Conservation (phyloP, 2,329 filamentous ascomycete species). For the Cladosporium sp. region DNA sequence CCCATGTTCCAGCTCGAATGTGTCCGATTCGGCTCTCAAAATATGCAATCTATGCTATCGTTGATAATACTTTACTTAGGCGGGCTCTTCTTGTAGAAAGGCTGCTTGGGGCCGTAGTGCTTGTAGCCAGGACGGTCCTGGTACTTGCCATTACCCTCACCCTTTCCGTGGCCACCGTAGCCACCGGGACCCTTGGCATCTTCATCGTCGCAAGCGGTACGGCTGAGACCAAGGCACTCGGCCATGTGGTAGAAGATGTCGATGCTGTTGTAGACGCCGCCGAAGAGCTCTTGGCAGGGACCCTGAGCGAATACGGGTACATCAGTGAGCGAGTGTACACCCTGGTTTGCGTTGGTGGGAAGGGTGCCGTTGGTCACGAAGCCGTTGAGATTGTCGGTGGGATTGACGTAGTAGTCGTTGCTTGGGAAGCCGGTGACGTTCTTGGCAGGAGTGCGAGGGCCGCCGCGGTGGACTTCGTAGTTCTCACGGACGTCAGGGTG, state of each 20-base stretch:
- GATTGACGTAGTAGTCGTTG: constrained; percentile 63
- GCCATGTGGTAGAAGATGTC: constrained; percentile 74
- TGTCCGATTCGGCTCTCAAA: too few relatives aligned
- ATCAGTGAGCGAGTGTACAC: constrained; percentile 73
- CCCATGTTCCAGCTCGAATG: too few relatives aligned
- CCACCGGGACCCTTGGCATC: constrained; percentile 15
- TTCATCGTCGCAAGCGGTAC: constrained; percentile 12
- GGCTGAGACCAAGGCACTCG: constrained; percentile 57
- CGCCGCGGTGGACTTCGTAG: constrained; percentile 65
- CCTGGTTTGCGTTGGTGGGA: constrained; percentile 58
- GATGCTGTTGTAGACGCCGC: constrained; percentile 65
- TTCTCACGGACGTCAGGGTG: constrained; percentile 73
- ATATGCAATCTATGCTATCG: background rate
- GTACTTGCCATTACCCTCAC: constrained; percentile 16
- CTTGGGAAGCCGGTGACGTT: constrained; percentile 46
- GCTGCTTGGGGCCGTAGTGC: constrained; percentile 11
- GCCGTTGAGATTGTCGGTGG: constrained; percentile 61
- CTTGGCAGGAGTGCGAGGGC: constrained; percentile 59
- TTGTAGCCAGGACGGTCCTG: constrained; percentile 11
- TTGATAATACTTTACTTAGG: background rate
- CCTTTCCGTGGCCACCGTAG: constrained; percentile 13
- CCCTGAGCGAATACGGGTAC: constrained; percentile 75
- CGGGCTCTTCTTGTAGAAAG: constrained; percentile 7
- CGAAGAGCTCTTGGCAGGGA: constrained; percentile 73
- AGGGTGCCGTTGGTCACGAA: constrained; percentile 74